phyloP scores from a whole-genome alignment of 805 yeast genomes.

The Starmerella asiatica region DNA sequence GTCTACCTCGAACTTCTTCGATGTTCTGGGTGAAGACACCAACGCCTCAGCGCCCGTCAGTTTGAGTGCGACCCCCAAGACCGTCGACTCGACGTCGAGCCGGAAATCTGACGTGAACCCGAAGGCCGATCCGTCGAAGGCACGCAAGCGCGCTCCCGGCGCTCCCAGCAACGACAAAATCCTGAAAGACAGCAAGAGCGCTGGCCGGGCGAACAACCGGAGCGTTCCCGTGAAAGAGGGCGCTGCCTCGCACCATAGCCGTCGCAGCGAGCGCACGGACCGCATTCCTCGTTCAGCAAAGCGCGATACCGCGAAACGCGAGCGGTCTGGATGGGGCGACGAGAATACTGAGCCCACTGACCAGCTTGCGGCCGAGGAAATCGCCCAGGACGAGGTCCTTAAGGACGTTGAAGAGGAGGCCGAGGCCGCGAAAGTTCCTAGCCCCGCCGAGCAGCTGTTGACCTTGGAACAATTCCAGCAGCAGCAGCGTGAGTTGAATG shows the following conservation, averaged over 20 bases:
- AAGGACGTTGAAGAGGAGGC: slow-evolving; percentile 30
- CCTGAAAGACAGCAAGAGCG: slow-evolving; percentile 46
- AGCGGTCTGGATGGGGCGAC: slow-evolving; percentile 81
- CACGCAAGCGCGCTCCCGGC: slow-evolving; percentile 36
- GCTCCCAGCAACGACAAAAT: slow-evolving; percentile 85
- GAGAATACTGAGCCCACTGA: slow-evolving; percentile 57
- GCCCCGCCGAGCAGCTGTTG: slow-evolving; percentile 33
- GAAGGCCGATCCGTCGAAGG: slow-evolving; percentile 52
- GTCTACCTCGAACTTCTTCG: slow-evolving; percentile 21
- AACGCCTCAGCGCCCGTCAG: slow-evolving; percentile 17
- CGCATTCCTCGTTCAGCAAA: slow-evolving; percentile 78
- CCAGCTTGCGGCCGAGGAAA: slow-evolving; percentile 37
- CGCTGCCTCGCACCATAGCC: slow-evolving; percentile 41
- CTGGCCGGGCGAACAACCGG: slow-evolving; percentile 51
- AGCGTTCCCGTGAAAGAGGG: slow-evolving; percentile 35
- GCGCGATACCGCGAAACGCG: slow-evolving; percentile 72
- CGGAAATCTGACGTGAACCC: slow-evolving; percentile 45
- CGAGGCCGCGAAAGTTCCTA: slow-evolving; percentile 30
- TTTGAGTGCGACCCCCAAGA: slow-evolving; percentile 37
- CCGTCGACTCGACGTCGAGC: slow-evolving; percentile 52
- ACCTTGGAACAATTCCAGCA: slow-evolving; percentile 74
- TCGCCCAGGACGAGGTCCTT: slow-evolving; percentile 30
- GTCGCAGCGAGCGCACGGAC: slow-evolving; percentile 49
- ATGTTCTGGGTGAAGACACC: slow-evolving; percentile 19
- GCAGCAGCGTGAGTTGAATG: slow-evolving; percentile 32